A percentile compares a stretch with the other conserved stretches of the same genome.
Evolutionary conservation across 345 rosid species (phyloP).

Genomic region (Rhizophora apiculata): DNA sequence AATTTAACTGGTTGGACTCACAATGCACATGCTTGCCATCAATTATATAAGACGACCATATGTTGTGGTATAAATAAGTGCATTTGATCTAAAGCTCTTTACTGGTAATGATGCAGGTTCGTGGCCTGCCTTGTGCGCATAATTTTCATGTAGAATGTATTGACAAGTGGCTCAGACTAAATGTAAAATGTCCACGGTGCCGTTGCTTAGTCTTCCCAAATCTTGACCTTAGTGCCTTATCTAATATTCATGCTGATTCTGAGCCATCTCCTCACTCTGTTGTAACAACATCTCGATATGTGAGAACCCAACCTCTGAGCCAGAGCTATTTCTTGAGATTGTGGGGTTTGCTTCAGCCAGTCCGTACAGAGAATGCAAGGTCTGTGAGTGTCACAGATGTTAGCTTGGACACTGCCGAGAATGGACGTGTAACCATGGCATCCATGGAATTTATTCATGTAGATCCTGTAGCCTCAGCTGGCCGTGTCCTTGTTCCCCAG

Average conservation of each 20-base stretch:
- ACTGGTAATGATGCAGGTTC: conserved; percentile 56
- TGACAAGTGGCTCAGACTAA: conserved; percentile 90
- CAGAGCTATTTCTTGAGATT: conserved; percentile 73
- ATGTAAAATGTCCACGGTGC: conserved; percentile 94
- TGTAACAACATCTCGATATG: conserved; percentile 39
- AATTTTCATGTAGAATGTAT: conserved; percentile 98
- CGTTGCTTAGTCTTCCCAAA: conserved; percentile 94
- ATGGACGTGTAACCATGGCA: conserved; percentile 5
- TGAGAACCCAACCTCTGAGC: conserved; percentile 64
- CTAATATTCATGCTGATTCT: conserved; percentile 71
- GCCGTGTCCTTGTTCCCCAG: neutral
- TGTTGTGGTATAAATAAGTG: neutral
- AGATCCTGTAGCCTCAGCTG: conserved; percentile 10
- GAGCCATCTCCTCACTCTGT: conserved; percentile 45
- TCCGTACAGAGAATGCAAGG: conserved; percentile 46
- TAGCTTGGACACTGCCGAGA: conserved; percentile 40
- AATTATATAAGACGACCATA: neutral
- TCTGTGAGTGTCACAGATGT: conserved; percentile 21
- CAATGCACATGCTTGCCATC: neutral
- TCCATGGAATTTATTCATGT: conserved; percentile 2
- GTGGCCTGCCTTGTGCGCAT: conserved; percentile 98
- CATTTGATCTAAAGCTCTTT: conserved; percentile 12
- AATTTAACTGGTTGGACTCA: neutral
- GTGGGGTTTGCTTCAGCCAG: conserved; percentile 57
- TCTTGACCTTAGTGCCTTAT: conserved; percentile 90